phyloP scores from a whole-genome alignment of 2,329 filamentous ascomycete species.

The Aurifilum marmelostoma region DNA sequence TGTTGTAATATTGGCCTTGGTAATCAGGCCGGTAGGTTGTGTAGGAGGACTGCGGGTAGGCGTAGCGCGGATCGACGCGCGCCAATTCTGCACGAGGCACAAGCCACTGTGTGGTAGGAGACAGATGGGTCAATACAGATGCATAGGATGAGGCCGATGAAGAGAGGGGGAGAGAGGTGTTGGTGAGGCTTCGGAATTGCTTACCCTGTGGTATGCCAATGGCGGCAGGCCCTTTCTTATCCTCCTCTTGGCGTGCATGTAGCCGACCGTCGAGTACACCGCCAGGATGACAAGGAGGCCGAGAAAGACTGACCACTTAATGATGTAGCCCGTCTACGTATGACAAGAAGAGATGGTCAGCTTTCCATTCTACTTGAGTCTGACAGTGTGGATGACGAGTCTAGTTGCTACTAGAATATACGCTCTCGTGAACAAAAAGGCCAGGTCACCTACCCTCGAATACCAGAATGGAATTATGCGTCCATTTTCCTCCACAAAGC shows the following conservation, averaged over 20 bases:
- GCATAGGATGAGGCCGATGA: background rate
- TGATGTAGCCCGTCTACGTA: slow-evolving; percentile 63
- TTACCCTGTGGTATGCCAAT: slow-evolving; percentile 70
- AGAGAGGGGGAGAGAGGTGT: slow-evolving; percentile 5
- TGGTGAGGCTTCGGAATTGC: slow-evolving; percentile 31
- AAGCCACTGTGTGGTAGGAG: slow-evolving; percentile 48
- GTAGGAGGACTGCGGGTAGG: slow-evolving; percentile 46
- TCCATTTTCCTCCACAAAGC: slow-evolving; percentile 37
- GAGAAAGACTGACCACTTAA: slow-evolving; percentile 74
- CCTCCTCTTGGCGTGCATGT: slow-evolving; percentile 69
- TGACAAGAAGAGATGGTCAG: slow-evolving; percentile 1
- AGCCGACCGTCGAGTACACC: slow-evolving; percentile 68
- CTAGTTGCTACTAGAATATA: background rate
- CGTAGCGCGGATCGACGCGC: slow-evolving; percentile 54
- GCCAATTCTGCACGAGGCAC: slow-evolving; percentile 51
- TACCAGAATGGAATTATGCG: slow-evolving; percentile 43
- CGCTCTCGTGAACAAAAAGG: background rate
- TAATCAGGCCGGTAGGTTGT: slow-evolving; percentile 44
- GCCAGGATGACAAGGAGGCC: slow-evolving; percentile 61
- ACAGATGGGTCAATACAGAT: background rate
- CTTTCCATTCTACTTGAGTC: background rate
- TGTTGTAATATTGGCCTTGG: slow-evolving; percentile 46
- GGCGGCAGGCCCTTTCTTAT: slow-evolving; percentile 68
- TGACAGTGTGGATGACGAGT: background rate
- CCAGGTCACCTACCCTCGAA: slow-evolving; percentile 39